Evolutionary conservation across 768 basidiomycete species (phyloP), one percentile per base, ranked within the genome.

Genomic region (Serendipita vermifera): DNA sequence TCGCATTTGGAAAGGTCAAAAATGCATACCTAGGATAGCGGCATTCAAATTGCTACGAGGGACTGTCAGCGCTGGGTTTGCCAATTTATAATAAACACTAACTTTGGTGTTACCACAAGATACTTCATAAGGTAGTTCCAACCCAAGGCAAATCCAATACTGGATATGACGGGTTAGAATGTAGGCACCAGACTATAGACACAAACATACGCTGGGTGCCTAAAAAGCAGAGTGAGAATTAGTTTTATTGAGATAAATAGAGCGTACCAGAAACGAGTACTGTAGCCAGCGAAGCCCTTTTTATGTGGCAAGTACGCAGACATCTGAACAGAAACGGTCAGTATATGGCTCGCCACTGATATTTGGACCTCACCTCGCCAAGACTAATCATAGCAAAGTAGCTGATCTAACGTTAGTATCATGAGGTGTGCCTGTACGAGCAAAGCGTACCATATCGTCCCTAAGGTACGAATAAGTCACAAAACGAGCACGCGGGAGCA

Each of bases 41-140:
- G 79, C 80, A 64, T 81, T 81, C 62, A 81, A 74, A 60, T 83
- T 82, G 60, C 80, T 80, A 0, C 79, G 78, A 9, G 31, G 54
- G 33, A 13, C 20, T n/a, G n/a, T n/a, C n/a, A n/a, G n/a, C n/a
- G n/a, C n/a, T n/a, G n/a, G n/a, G n/a, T n/a, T n/a, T n/a, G n/a
- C n/a, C n/a, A n/a, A n/a, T n/a, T n/a, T n/a, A n/a, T n/a, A 36
- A 17, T 46, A 13, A 41, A 22, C n/a, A 27, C 22, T 26, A 57
- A 60, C 59, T 59, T 61, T 15, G 58, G 60, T 7, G 81, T 82
- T 31, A 81, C 80, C 54, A 83, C 76, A 13, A 82, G 66, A 72
- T 81, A 72, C 56, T 57, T 61, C 26, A 60, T 36, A 38, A 82
- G 67, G 63, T 82, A 81, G 64, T 81, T 82, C 71, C 74, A 82